Evolutionary conservation across 768 basidiomycete genomes (phyloP), one percentile per base, ranked within the genome.

Genomic region (Phallus indusiatus): DNA sequence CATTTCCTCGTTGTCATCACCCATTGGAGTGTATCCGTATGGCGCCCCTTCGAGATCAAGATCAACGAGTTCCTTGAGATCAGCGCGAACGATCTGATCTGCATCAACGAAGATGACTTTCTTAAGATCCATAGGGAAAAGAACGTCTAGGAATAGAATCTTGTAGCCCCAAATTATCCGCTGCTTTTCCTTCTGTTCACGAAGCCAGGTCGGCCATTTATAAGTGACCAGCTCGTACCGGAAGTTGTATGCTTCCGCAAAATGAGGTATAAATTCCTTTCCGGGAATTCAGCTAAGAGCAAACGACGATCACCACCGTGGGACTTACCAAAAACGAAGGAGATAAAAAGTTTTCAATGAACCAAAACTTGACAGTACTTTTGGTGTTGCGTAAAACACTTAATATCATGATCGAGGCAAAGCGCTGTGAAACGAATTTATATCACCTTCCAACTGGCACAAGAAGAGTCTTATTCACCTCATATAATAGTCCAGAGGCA

Each of bases 151-250:
- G 81, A 99, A 99, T 47, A 99, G 84, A 63, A 99, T 99, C 74
- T 99, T 98, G 78, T 98, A 99, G 0, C 91, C 95, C 96, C 96
- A 98, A 64, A 99, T 99, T 58, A 95, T 87, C 10, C 96, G 82
- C 71, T 99, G 96, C 71, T 99, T 99, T 74, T 99, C 96, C 60
- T 86, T 93, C 69, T 98, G 96, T 14, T 83, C 83, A n/a, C 93
- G 87, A 4, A 99, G 79, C 95, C 95, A 99, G 1, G 89, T 90
- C 0, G 96, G 96, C 95, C 95, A 99, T 68, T 96, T 96, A 77
- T 98, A 99, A 0, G 96, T 99, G 57, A 99, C 90, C 14, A 99
- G 79, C 68, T 98, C 95, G 67, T 96, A 99, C 68, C 94, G 82
- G 79, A 98, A 99, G 46, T 83, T 82, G 67, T 98, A 98, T 63